Evolutionary conservation across 768 basidiomycete species (phyloP).

Genomic region (Termitomyces sp.): DNA sequence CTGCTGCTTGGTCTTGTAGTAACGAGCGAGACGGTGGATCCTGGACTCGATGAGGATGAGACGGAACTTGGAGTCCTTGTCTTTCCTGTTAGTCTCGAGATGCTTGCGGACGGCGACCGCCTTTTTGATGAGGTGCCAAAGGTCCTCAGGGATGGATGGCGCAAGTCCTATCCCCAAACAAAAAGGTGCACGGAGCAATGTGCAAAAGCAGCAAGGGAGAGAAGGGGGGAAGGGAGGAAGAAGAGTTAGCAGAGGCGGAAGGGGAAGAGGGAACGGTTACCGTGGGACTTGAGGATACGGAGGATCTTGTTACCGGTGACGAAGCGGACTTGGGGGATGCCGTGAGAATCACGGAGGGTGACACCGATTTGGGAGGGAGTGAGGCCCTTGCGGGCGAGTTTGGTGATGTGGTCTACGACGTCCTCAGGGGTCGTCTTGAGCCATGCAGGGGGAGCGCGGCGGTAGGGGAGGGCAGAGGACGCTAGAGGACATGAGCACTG

Average conservation of each 20-base stretch:
- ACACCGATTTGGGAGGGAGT: conserved; percentile 99
- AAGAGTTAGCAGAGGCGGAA: conserved; percentile 14
- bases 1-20: conserved; percentile 99
- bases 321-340: conserved; percentile 96
- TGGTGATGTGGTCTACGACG: conserved; percentile 93
- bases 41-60: conserved; percentile 98
- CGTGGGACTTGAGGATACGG: conserved; percentile 92
- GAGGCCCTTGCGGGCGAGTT: conserved; percentile 96
- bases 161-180: conserved; percentile 82
- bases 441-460: conserved; percentile 92
- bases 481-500: conserved; percentile 27
- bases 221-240: conserved; percentile 16
- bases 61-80: conserved; percentile 95
- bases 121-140: conserved; percentile 99
- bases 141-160: conserved; percentile 97
- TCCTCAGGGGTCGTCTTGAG: conserved; percentile 95
- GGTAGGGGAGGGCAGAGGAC: conserved; percentile 97
- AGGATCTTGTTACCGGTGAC: conserved; percentile 99
- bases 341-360: conserved; percentile 95
- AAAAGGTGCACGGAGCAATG: conserved; percentile 31
- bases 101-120: conserved; percentile 99
- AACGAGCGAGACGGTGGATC: conserved; percentile 94
- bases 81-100: conserved; percentile 95
- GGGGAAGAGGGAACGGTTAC: conserved; percentile 40
- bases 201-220: conserved; percentile 5